Conservation (phyloP, 2,329 filamentous ascomycete species). For the Epichloe bromicola region DNA sequence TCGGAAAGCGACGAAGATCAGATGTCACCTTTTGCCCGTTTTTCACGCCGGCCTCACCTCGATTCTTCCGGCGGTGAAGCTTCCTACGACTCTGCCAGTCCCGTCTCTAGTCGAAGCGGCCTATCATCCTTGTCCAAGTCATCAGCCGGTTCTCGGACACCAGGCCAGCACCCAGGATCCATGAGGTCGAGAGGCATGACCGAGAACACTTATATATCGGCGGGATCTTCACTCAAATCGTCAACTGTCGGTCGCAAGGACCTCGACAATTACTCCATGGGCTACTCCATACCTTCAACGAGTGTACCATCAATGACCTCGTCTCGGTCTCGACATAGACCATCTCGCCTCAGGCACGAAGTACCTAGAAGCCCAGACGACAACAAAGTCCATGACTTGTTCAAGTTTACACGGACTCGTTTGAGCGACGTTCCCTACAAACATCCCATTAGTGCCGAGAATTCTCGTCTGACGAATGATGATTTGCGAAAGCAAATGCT, state of each 20-base stretch:
- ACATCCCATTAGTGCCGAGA: conserved; percentile 46
- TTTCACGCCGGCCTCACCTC: conserved; percentile 55
- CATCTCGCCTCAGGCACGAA: conserved; percentile 69
- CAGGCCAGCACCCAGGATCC: conserved; percentile 36
- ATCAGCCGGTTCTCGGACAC: conserved; percentile 40
- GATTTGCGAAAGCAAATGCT: conserved; percentile 85
- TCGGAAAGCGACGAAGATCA: conserved; percentile 68
- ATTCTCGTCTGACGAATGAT: conserved; percentile 54
- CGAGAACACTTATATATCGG: conserved; percentile 56
- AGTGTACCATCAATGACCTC: conserved; percentile 33
- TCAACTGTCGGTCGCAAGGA: conserved; percentile 22
- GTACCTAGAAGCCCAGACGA: conserved; percentile 66
- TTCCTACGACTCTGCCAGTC: conserved; percentile 51
- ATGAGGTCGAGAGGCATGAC: conserved; percentile 41
- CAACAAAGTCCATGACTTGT: conserved; percentile 60
- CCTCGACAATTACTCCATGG: conserved; percentile 42
- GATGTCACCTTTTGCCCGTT: conserved; percentile 60
- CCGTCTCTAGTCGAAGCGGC: conserved; percentile 48
- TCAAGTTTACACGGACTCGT: conserved; percentile 71
- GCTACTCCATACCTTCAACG: conserved; percentile 23
- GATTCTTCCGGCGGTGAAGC: conserved; percentile 45
- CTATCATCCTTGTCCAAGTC: conserved; percentile 46
- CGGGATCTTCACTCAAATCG: conserved; percentile 37
- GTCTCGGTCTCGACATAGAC: conserved; percentile 31
- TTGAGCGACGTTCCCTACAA: conserved; percentile 75